These are phyloP conservation scores for Phoenix dactylifera DNA, from an alignment of 176 grass and related monocot genomes.

Conservation along the genomic window DNA sequence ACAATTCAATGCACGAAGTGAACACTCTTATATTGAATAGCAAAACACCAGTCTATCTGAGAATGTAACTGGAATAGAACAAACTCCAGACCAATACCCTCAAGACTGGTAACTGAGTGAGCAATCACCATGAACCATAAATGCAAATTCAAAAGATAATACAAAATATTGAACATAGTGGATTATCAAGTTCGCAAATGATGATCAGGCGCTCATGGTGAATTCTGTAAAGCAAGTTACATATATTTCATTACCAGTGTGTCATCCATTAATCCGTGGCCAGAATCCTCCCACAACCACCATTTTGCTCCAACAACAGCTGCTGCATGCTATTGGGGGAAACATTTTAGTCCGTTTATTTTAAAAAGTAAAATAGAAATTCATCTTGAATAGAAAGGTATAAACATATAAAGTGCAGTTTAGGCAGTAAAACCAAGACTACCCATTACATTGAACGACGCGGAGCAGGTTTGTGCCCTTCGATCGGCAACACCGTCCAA, in stretches of 20 bases:
- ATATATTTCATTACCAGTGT: slow-evolving; percentile 44
- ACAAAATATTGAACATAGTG: no score
- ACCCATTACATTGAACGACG: slow-evolving; percentile 71
- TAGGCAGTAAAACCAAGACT: slow-evolving; percentile 2
- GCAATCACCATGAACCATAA: no score
- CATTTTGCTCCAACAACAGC: slow-evolving; percentile 93
- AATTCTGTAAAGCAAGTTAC: not conserved
- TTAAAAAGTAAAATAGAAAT: not conserved
- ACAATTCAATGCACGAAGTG: slow-evolving; percentile 20
- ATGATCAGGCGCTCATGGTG: no score
- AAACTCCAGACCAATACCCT: no score
- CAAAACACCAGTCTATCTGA: not conserved
- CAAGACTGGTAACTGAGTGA: no score
- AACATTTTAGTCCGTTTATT: slow-evolving; percentile 6
- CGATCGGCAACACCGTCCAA: slow-evolving; percentile 62
- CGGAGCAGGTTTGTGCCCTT: slow-evolving; percentile 61
- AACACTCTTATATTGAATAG: not conserved
- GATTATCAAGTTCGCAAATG: no score
- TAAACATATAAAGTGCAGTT: not conserved
- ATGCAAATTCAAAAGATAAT: not conserved
- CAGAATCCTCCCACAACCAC: slow-evolving; percentile 78
- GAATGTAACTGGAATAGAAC: no score
- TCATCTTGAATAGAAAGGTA: no score
- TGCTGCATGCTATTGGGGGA: slow-evolving; percentile 62
- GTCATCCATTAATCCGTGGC: slow-evolving; percentile 72